Evolutionary conservation across 352 stramenopile genomes (phyloP).

Genomic region (Hyaloperonospora brassicae): DNA sequence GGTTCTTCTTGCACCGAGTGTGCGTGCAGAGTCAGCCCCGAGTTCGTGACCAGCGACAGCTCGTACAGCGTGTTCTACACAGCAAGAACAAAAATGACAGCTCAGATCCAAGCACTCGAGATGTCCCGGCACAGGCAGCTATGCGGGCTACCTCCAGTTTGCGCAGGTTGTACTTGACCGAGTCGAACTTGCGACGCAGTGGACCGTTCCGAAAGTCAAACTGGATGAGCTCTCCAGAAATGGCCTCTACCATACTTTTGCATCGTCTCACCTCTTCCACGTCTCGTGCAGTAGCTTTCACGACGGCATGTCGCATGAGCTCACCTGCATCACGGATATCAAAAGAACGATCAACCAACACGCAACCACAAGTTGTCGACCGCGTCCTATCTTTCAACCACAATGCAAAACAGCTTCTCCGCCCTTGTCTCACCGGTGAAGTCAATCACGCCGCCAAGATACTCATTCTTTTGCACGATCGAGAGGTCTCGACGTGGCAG

Average conservation of each 20-base stretch:
- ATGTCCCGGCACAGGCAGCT: not conserved
- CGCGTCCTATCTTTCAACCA: not conserved
- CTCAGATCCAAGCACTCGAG: not conserved
- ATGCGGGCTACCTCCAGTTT: constrained; percentile 71
- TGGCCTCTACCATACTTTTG: constrained; percentile 76
- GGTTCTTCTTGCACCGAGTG: constrained; percentile 35
- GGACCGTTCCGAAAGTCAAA: constrained; percentile 93
- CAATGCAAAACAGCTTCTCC: no score
- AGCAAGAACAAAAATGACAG: not conserved
- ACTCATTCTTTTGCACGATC: constrained; percentile 79
- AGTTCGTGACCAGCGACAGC: constrained; percentile 76
- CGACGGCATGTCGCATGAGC: constrained; percentile 82
- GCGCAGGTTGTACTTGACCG: constrained; percentile 92
- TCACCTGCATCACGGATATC: constrained; percentile 44
- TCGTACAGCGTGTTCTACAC: constrained; percentile 91
- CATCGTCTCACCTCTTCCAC: constrained; percentile 71
- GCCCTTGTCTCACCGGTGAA: constrained; percentile 72
- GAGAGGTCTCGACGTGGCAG: constrained; percentile 44
- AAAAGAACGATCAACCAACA: not conserved
- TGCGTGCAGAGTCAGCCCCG: constrained; percentile 40
- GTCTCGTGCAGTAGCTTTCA: constrained; percentile 84
- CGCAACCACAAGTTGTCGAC: not conserved
- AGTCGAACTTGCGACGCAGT: constrained; percentile 90
- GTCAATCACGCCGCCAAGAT: constrained; percentile 92
- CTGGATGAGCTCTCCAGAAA: constrained; percentile 86